These are phyloP conservation scores for Alternaria alternata DNA, from an alignment of 2,329 filamentous ascomycete species.

Conservation along the genomic window DNA sequence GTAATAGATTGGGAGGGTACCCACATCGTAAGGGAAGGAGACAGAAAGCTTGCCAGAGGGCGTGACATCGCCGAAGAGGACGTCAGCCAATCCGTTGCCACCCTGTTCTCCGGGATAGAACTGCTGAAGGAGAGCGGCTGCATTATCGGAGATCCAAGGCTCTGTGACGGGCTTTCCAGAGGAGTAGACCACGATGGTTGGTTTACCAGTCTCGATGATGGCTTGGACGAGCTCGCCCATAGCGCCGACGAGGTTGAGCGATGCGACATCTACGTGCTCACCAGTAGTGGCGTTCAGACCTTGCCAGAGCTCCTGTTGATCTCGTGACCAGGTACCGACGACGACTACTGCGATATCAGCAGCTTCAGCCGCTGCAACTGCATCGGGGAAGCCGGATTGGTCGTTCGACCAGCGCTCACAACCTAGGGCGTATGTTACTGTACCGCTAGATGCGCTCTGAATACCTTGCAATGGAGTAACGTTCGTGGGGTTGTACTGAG, in stretches of 20 bases:
- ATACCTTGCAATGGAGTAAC: constrained; percentile 76
- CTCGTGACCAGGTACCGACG: constrained; percentile 78
- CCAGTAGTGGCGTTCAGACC: constrained; percentile 77
- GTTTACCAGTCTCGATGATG: constrained; percentile 71
- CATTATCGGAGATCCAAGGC: constrained; percentile 72
- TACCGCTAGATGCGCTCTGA: constrained; percentile 64
- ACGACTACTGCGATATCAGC: constrained; percentile 77
- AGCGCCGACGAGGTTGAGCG: constrained; percentile 73
- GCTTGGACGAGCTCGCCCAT: constrained; percentile 72
- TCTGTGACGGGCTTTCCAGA: constrained; percentile 77
- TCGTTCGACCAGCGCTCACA: constrained; percentile 77
- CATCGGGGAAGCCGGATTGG: constrained; percentile 71
- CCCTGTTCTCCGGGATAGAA: constrained; percentile 78
- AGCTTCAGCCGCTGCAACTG: constrained; percentile 69
- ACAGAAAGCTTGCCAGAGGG: constrained; percentile 73
- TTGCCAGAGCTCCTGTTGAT: constrained; percentile 74
- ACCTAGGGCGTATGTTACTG: constrained; percentile 72
- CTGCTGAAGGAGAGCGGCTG: constrained; percentile 73
- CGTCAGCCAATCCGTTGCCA: constrained; percentile 70
- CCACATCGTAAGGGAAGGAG: constrained; percentile 72
- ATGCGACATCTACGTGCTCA: constrained; percentile 73
- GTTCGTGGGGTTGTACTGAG: constrained; percentile 65
- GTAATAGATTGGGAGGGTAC: constrained; percentile 74
- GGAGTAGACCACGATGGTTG: constrained; percentile 72
- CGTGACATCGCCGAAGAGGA: constrained; percentile 68